Conservation (phyloP, 192 early-diverging fungal genomes). For the Entomortierella lignicola region DNA sequence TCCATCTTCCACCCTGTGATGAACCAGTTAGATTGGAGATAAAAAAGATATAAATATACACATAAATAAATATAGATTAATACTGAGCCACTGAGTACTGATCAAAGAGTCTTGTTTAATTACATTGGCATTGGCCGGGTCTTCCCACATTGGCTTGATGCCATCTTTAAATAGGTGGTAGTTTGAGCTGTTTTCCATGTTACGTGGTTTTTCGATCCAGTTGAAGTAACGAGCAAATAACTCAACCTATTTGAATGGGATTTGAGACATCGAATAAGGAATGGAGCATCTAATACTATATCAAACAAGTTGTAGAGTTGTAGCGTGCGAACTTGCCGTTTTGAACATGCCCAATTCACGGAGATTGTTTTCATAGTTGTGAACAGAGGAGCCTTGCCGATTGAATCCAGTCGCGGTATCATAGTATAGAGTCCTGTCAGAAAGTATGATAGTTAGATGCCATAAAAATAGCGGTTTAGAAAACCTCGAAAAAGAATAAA, state of each 20-base stretch:
- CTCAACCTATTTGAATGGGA: conserved; percentile 34
- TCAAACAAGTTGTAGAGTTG: neutral
- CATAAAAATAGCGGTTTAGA: neutral
- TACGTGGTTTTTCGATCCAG: conserved; percentile 58
- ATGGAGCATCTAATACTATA: neutral
- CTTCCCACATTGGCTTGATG: conserved; percentile 62
- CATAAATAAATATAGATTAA: neutral
- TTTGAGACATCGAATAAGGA: neutral
- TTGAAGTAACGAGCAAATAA: conserved; percentile 58
- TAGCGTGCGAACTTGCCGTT: conserved; percentile 17
- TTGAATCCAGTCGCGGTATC: conserved; percentile 27
- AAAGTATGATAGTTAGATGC: neutral
- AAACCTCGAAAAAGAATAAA: neutral
- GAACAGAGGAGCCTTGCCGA: conserved; percentile 25
- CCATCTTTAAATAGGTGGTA: conserved; percentile 59
- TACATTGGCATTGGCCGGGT: conserved; percentile 59
- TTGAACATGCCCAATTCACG: conserved; percentile 30
- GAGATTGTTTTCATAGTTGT: conserved; percentile 33
- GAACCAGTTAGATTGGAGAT: neutral
- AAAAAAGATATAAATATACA: neutral
- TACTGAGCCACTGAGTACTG: neutral
- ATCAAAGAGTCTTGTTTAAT: neutral
- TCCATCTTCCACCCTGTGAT: conserved; percentile 58
- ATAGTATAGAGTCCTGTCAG: conserved; percentile 40
- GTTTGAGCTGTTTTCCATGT: conserved; percentile 53